Percentiles rank a stretch among this genome's conserved stretches.
Conservation (phyloP, 495 filamentous ascomycete species). For the Lophiotrema nucula region DNA sequence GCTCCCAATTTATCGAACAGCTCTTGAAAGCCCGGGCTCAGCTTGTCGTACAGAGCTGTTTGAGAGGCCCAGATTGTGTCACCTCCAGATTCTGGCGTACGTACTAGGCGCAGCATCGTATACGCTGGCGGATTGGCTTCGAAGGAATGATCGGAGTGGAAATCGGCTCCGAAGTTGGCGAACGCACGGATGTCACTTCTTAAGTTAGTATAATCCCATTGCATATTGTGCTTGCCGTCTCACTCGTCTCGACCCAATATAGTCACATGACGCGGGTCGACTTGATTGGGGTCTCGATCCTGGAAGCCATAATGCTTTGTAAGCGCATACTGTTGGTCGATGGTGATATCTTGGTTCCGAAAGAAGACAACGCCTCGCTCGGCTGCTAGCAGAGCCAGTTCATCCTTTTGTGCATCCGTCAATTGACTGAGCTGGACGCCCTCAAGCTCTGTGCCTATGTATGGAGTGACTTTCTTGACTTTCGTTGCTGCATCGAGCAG, state of each 20-base stretch:
- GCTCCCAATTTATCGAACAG: background rate
- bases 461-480: conserved; percentile 30
- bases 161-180: conserved; percentile 33
- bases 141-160: conserved; percentile 40
- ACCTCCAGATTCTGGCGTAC: background rate
- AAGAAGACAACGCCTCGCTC: conserved; percentile 48
- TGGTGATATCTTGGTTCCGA: conserved; percentile 56
- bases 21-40: background rate
- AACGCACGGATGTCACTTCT: conserved; percentile 31
- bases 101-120: conserved; percentile 38
- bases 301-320: conserved; percentile 58
- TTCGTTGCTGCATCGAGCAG: conserved; percentile 31
- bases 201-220: background rate
- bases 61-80: background rate
- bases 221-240: conserved; percentile 7
- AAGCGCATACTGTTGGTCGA: conserved; percentile 62
- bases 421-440: conserved; percentile 49
- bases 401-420: conserved; percentile 41
- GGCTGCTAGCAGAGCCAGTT: conserved; percentile 45
- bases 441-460: conserved; percentile 47
- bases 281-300: conserved; percentile 23
- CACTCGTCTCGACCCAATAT: conserved; percentile 26
- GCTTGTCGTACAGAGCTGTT: background rate
- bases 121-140: conserved; percentile 39
- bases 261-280: conserved; percentile 28